phyloP scores from a whole-genome alignment of 352 stramenopile species.

The Globisporangium viniferum region DNA sequence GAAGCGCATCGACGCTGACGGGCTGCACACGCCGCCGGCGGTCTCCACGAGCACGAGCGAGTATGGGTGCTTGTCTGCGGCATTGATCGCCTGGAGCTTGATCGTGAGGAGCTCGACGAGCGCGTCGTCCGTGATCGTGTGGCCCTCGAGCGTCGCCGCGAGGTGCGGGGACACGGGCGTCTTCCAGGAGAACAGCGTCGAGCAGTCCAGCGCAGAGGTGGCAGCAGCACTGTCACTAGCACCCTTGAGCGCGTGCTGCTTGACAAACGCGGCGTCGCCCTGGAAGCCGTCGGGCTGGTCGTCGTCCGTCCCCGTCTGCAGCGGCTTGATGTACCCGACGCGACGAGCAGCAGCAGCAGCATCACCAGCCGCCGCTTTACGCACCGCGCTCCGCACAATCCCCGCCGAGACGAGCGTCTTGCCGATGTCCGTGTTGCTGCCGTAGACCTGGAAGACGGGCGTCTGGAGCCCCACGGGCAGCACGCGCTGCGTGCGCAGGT shows the following conservation, averaged over 20 bases:
- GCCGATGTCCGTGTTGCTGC: constrained; percentile 97
- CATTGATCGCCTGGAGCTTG: constrained; percentile 43
- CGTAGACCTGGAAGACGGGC: constrained; percentile 91
- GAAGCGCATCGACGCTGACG: constrained; percentile 75
- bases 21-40: constrained; percentile 93
- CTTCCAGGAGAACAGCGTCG: constrained; percentile 93
- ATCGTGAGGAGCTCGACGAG: constrained; percentile 73
- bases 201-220: constrained; percentile 36
- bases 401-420: constrained; percentile 96
- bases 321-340: constrained; percentile 94
- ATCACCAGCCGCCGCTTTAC: background rate
- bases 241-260: constrained; percentile 33
- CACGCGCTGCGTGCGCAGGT: constrained; percentile 53
- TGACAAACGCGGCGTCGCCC: constrained; percentile 87
- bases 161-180: constrained; percentile 94
- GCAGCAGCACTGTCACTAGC: constrained; percentile 2
- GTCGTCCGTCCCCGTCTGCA: constrained; percentile 91
- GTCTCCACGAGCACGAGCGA: constrained; percentile 91
- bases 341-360: background rate
- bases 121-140: constrained; percentile 84
- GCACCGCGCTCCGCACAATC: constrained; percentile 80
- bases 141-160: constrained; percentile 83
- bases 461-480: constrained; percentile 50
- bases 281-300: constrained; percentile 39
- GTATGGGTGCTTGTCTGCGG: constrained; percentile 27